phyloP scores from a whole-genome alignment of 83 land plant genomes.

The Picea mariana region DNA sequence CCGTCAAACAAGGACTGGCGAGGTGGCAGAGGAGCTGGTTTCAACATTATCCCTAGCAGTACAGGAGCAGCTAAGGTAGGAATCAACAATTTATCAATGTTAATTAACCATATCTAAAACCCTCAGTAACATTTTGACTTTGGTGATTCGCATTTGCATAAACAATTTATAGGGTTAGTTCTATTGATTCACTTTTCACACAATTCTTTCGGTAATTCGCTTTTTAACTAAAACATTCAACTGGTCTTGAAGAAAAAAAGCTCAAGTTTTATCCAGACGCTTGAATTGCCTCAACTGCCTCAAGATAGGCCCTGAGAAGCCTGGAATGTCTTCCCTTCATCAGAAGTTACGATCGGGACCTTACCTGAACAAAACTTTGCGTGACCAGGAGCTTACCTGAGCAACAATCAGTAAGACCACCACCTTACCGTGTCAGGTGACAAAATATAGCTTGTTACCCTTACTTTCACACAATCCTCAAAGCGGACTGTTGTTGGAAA shows the following conservation, averaged over 20 bases:
- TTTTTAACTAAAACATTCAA: background rate
- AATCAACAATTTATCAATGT: background rate
- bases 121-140: too few species aligned
- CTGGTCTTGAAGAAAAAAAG: background rate
- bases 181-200: background rate
- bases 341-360: too few species aligned
- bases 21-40: constrained; percentile 80
- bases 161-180: too few species aligned
- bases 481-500: too few species aligned
- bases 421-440: background rate
- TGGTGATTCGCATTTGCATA: too few species aligned
- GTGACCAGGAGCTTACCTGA: too few species aligned
- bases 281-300: background rate
- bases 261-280: too few species aligned
- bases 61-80: constrained; percentile 87
- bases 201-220: background rate
- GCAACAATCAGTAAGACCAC: too few species aligned
- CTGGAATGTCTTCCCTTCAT: too few species aligned
- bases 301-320: background rate
- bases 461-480: background rate
- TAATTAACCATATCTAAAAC: background rate
- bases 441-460: background rate
- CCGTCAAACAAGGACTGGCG: constrained; percentile 89
- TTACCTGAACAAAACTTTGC: too few species aligned
- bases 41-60: too few species aligned